phyloP scores from a whole-genome alignment of 2,329 filamentous ascomycete genomes.

The Apiospora phragmitis region DNA sequence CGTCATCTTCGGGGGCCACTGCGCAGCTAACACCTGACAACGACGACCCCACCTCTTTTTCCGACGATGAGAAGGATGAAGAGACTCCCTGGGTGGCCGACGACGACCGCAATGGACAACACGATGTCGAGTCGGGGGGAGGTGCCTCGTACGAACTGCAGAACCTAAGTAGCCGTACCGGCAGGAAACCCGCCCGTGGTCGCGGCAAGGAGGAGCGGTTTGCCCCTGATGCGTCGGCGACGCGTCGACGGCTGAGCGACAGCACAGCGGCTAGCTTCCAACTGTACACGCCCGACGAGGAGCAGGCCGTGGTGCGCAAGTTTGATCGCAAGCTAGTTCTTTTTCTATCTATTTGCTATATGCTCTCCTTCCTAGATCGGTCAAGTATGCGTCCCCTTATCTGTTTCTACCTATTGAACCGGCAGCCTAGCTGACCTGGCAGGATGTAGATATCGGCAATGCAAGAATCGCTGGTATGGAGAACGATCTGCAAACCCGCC shows the following conservation, averaged over 20 bases:
- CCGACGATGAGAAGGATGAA: conserved; percentile 8
- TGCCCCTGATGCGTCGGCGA: background rate
- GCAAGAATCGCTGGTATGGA: conserved; percentile 66
- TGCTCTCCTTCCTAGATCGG: conserved; percentile 83
- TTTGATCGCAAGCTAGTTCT: conserved; percentile 77
- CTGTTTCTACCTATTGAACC: background rate
- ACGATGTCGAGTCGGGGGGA: background rate
- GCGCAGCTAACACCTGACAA: conserved; percentile 2
- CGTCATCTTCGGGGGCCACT: background rate
- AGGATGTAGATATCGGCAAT: conserved; percentile 56
- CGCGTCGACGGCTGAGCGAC: conserved; percentile 19
- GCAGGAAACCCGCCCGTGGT: background rate
- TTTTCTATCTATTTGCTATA: conserved; percentile 80
- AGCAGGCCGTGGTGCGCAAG: conserved; percentile 68
- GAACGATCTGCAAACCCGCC: conserved; percentile 54
- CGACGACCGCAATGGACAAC: background rate
- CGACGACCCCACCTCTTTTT: conserved; percentile 6
- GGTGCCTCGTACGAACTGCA: conserved; percentile 16
- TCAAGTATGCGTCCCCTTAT: conserved; percentile 60
- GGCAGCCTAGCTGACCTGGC: background rate
- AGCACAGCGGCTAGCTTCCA: conserved; percentile 25
- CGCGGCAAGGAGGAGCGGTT: background rate
- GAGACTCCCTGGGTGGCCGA: background rate
- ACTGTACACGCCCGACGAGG: conserved; percentile 65
- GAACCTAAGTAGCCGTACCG: background rate